Evolutionary conservation across 2,329 filamentous ascomycete genomes (phyloP).

Genomic region (Sporothrix curviconia): DNA sequence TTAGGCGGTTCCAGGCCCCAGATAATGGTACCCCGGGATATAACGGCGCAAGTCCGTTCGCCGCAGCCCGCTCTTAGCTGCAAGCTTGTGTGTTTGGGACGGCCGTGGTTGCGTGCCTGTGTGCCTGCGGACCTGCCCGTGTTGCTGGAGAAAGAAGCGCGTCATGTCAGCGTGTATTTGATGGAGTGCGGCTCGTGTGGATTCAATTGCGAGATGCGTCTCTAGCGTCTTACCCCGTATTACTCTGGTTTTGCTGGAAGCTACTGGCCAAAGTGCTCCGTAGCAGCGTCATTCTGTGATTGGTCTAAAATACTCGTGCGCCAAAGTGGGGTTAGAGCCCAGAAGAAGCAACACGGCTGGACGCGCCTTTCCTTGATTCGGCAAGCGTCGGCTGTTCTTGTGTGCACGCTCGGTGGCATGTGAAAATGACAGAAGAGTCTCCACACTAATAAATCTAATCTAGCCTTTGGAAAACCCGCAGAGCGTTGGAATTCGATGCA

Average conservation of each 20-base stretch:
- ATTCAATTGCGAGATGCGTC: not conserved
- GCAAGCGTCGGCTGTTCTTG: conserved; percentile 9
- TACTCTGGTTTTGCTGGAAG: not conserved
- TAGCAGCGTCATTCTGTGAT: too few relatives aligned
- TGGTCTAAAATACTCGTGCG: not conserved
- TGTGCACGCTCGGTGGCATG: conserved; percentile 3
- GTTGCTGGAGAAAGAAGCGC: not conserved
- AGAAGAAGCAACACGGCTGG: not conserved
- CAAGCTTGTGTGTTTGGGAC: too few relatives aligned
- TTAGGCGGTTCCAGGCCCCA: not conserved
- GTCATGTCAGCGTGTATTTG: not conserved
- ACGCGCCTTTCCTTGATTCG: conserved; percentile 4
- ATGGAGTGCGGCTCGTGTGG: not conserved
- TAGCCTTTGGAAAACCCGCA: too few relatives aligned
- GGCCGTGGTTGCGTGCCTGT: too few relatives aligned
- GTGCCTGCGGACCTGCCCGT: too few relatives aligned
- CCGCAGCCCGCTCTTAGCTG: too few relatives aligned
- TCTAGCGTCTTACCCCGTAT: not conserved
- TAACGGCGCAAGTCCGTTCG: too few relatives aligned
- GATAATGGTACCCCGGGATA: not conserved
- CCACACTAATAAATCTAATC: too few relatives aligned
- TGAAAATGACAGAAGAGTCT: conserved; percentile 2
- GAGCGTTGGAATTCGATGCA: too few relatives aligned
- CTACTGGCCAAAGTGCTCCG: too few relatives aligned
- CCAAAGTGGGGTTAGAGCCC: not conserved